Evolutionary conservation across 129 eudicot species (phyloP).

Genomic region (Flaveria linearis): DNA sequence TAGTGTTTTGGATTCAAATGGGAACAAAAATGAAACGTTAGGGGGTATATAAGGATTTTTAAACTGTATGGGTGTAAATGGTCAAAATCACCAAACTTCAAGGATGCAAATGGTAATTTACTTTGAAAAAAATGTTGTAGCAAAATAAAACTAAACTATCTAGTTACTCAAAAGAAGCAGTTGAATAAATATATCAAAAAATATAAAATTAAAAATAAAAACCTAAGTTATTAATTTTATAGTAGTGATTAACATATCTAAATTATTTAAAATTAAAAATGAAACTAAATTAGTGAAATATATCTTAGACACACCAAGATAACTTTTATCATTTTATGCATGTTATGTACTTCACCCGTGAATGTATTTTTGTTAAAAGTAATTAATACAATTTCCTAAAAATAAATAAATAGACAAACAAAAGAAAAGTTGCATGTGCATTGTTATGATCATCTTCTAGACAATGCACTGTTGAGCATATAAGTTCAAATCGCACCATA

Average conservation of each 20-base stretch:
- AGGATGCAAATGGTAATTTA: no score
- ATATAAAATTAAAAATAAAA: neutral
- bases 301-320: neutral
- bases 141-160: neutral
- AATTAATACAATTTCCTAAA: slow-evolving; percentile 4
- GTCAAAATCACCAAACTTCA: no score
- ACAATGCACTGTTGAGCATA: slow-evolving; percentile 4
- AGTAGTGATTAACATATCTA: neutral
- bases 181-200: neutral
- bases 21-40: no score
- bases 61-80: no score
- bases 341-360: slow-evolving; percentile 15
- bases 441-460: slow-evolving; percentile 16
- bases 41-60: no score
- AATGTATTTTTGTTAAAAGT: slow-evolving; percentile 12
- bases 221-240: neutral
- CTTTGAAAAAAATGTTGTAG: no score
- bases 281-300: slow-evolving; percentile 10
- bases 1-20: no score
- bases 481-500: slow-evolving; percentile 10
- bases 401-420: slow-evolving; percentile 15
- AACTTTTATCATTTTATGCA: neutral
- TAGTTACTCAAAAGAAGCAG: neutral
- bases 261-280: neutral
- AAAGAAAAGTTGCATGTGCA: slow-evolving; percentile 30